A percentile compares a stretch with the other conserved stretches of the same genome.
Evolutionary conservation across 495 filamentous ascomycete species (phyloP).

Genomic region (Aspergillus panamensis): DNA sequence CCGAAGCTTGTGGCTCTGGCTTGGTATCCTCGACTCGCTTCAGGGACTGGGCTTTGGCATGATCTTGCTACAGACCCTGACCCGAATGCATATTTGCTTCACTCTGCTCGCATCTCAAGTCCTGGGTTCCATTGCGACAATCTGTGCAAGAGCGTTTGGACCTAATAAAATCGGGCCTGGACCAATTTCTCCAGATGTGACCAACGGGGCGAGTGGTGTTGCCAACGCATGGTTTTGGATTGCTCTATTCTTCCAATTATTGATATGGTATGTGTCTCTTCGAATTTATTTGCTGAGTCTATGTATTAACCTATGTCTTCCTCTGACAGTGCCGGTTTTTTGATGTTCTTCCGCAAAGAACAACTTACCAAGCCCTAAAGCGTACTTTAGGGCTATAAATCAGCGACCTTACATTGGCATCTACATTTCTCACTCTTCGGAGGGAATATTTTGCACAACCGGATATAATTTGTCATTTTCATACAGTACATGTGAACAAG

Average conservation of each 20-base stretch:
- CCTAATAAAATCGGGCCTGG: slow-evolving; percentile 49
- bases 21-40: slow-evolving; percentile 46
- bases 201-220: slow-evolving; percentile 43
- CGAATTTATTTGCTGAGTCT: not conserved
- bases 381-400: not conserved
- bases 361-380: slow-evolving; percentile 62
- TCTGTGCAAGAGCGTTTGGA: slow-evolving; percentile 44
- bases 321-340: slow-evolving; percentile 52
- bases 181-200: slow-evolving; percentile 47
- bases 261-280: slow-evolving; percentile 51
- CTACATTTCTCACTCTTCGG: not conserved
- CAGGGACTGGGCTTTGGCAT: slow-evolving; percentile 52
- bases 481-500: not conserved
- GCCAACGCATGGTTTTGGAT: slow-evolving; percentile 65
- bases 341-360: slow-evolving; percentile 69
- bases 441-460: not conserved
- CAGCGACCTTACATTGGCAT: not conserved
- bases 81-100: slow-evolving; percentile 49
- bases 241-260: slow-evolving; percentile 55
- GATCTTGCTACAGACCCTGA: slow-evolving; percentile 50
- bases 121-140: slow-evolving; percentile 49
- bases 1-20: slow-evolving; percentile 50
- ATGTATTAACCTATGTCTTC: not conserved
- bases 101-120: slow-evolving; percentile 49
- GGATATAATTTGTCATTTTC: not conserved